Evolutionary conservation across 2,329 filamentous ascomycete species (phyloP), one percentile per base, ranked within the genome.

Genomic region (Dothistroma septosporum): DNA sequence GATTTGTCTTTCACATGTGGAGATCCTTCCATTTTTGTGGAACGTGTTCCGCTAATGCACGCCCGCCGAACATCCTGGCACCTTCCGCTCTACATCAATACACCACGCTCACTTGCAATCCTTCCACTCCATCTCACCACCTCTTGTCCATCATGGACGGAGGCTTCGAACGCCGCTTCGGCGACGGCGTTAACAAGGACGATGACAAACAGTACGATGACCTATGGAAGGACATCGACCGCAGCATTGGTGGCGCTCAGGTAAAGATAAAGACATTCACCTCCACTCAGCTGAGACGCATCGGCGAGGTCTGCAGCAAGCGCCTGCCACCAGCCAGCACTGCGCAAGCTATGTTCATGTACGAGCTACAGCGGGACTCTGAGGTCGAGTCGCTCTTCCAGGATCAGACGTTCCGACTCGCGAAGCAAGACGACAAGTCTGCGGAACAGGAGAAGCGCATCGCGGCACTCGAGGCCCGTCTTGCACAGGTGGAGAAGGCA

Each of bases 371-470:
- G 33, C 69, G 70, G 28, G 44, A 68, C 50, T 64, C 63, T 21
- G 69, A 72, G 24, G 35, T 59, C 28, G 68, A 72, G 58, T 54
- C 58, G n/a, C 66, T 72, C 9, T 70, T 72, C 50, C 58, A 69
- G 19, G 53, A 56, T n/a, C 58, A 63, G 21, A 66, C 71, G 62
- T 67, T 70, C 60, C 52, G 61, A 8, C 59, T 67, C 8, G 62
- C 67, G 11, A 46, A 47, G 41, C 35, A 57, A 14, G 64, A 64
- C 24, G 52, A 63, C 8, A 58, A 54, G 19, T 47, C 50, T 16
- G 28, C 55, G 5, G 31, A 33, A 0, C 61, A 68, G 52, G 53
- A 60, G 16, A 46, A 50, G 32, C 58, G 61, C 9, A 55, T 65
- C 37, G 55, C 53, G 7, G 47, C 46, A 11, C 62, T 66, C 14